Evolutionary conservation across 768 basidiomycete species (phyloP).

Genomic region (Terana coerulea): DNA sequence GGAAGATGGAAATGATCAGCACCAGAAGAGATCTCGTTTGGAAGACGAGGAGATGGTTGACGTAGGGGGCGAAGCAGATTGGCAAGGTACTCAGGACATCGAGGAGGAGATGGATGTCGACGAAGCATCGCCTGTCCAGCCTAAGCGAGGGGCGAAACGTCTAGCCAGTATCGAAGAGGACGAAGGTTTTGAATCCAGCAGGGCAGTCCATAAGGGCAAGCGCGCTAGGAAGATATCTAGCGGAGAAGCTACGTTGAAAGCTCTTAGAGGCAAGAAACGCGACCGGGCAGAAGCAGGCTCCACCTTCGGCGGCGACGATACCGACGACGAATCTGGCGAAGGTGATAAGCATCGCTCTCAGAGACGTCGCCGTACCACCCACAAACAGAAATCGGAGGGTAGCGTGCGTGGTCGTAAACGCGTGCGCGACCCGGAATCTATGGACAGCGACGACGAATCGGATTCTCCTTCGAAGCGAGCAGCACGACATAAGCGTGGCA

Average conservation of each 20-base stretch:
- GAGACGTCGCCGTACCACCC: slow-evolving; percentile 50
- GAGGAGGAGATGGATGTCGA: slow-evolving; percentile 25
- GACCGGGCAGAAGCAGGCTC: slow-evolving; percentile 73
- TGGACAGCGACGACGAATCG: slow-evolving; percentile 29
- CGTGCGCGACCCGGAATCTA: slow-evolving; percentile 47
- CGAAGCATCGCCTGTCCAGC: slow-evolving; percentile 2
- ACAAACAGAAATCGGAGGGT: slow-evolving; percentile 49
- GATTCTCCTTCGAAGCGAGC: slow-evolving; percentile 29
- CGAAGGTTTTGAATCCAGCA: slow-evolving; percentile 36
- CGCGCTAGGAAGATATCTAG: slow-evolving; percentile 26
- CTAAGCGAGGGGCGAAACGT: slow-evolving; percentile 48
- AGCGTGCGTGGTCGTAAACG: slow-evolving; percentile 59
- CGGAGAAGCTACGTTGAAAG: neutral
- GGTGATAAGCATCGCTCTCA: slow-evolving; percentile 40
- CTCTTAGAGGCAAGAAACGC: slow-evolving; percentile 64
- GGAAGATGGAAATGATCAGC: slow-evolving; percentile 24
- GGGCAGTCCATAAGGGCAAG: slow-evolving; percentile 44
- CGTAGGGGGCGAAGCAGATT: slow-evolving; percentile 44
- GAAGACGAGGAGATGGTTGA: slow-evolving; percentile 45
- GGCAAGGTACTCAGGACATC: slow-evolving; percentile 26
- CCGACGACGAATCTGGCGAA: slow-evolving; percentile 32
- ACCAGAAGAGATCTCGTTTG: slow-evolving; percentile 50
- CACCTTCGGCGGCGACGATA: slow-evolving; percentile 62
- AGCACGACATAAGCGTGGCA: slow-evolving; percentile 53
- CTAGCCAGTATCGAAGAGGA: slow-evolving; percentile 42